Evolutionary conservation across 106 monocot species (phyloP), one percentile per base, ranked within the genome.

Genomic region (Cymbidium sinense): DNA sequence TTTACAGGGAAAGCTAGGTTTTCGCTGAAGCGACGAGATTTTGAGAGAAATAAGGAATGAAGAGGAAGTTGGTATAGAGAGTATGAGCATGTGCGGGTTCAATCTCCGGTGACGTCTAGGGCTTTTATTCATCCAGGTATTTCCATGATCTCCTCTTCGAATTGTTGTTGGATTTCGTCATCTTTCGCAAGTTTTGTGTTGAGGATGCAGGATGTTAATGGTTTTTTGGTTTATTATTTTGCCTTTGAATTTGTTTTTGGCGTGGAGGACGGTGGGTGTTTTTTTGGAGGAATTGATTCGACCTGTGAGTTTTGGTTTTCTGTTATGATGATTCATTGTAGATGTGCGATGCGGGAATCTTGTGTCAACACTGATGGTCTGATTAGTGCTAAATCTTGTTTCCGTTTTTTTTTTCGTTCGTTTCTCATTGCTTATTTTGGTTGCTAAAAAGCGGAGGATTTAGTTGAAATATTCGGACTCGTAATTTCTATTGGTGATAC

Each of bases 111-210:
- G 61, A 62, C 61, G 9, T 67, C 67, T 67, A 67, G 67, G 67
- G 67, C 29, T 67, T 67, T 67, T 67, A 21, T 15, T 64, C 67
- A 67, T 67, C 33, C 33, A 67, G 67, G 67, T 67, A 67, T 31
- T 67, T 29, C 33, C 15, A 33, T 31, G 67, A 31, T 67, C 15
- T 15, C 33, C 7, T 33, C 67, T 33, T 33, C 67, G 67, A 33
- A 31, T 67, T 67, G 31, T 27, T 62, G 1, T 5, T 33, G 0
- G 67, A 17, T 67, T 67, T 31, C 33, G 20, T 58, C 47, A 11
- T 47, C 47, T 58, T 1, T 58, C 23, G 58, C 58, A n/a, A 58
- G 23, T 58, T 58, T 58, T 58, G 58, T 21, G 58, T 58, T 23
- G n/a, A 58, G 58, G 58, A 58, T 58, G 58, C 7, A 23, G 58